Conservation (phyloP, 1,284 basidiomycete genomes). For the Sanghuangporus baumii region DNA sequence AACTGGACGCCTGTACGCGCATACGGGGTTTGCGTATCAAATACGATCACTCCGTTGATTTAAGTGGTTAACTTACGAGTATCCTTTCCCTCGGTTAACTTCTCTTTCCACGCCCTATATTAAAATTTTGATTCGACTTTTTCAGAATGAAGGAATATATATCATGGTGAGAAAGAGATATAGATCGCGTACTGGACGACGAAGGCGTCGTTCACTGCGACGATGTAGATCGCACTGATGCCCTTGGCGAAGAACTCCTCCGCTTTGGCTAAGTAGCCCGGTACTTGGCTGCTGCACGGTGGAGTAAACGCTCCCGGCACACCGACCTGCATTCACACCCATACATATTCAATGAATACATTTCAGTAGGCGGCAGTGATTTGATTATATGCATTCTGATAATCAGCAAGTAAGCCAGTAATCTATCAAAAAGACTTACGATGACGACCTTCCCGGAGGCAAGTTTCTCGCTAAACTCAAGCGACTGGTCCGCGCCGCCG, state of each 20-base stretch:
- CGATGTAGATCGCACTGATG: slow-evolving; percentile 61
- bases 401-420: neutral
- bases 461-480: slow-evolving; percentile 36
- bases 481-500: slow-evolving; percentile 25
- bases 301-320: slow-evolving; percentile 62
- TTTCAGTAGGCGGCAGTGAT: neutral
- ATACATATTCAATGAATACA: neutral
- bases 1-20: slow-evolving; percentile 44
- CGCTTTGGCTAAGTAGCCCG: slow-evolving; percentile 57
- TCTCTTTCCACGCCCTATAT: slow-evolving; percentile 64
- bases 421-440: slow-evolving; percentile 35
- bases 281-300: slow-evolving; percentile 49
- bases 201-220: slow-evolving; percentile 70
- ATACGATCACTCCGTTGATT: neutral
- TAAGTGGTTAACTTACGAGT: slow-evolving; percentile 38
- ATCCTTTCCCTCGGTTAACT: slow-evolving; percentile 44
- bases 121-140: neutral
- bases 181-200: slow-evolving; percentile 44
- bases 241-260: slow-evolving; percentile 64
- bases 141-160: neutral
- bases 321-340: slow-evolving; percentile 35
- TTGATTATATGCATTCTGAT: neutral
- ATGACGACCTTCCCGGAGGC: slow-evolving; percentile 66
- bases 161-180: neutral
- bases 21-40: neutral